Conservation (phyloP, 2,329 filamentous ascomycete genomes). For the Chaetomium strumarium region DNA sequence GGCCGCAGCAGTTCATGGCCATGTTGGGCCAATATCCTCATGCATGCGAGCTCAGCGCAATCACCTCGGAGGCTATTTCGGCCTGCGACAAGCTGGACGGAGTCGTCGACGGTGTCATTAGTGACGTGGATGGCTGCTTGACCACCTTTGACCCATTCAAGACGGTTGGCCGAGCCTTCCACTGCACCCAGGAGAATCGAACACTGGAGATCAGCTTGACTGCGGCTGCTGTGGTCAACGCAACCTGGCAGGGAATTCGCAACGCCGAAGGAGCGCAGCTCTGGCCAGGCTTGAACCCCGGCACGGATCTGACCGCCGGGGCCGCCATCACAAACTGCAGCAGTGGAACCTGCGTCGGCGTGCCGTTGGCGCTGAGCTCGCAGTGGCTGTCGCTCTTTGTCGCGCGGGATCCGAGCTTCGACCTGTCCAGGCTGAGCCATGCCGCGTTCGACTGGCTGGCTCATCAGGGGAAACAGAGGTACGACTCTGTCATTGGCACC, state of each 20-base stretch:
- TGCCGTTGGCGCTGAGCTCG: background rate
- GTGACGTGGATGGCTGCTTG: slow-evolving; percentile 32
- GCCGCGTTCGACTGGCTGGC: slow-evolving; percentile 4
- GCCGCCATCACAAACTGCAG: slow-evolving; percentile 7
- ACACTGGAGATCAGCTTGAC: slow-evolving; percentile 1
- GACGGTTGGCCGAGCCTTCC: slow-evolving; percentile 21
- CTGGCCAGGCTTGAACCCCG: slow-evolving; percentile 18
- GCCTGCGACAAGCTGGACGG: slow-evolving; percentile 41
- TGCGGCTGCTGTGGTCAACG: slow-evolving; percentile 13
- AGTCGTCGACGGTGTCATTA: slow-evolving; percentile 39
- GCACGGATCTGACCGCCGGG: slow-evolving; percentile 9
- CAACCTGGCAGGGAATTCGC: slow-evolving; percentile 12
- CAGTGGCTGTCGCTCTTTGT: slow-evolving; percentile 3
- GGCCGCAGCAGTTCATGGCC: slow-evolving; percentile 33
- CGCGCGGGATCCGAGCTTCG: background rate
- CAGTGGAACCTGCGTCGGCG: slow-evolving; percentile 1
- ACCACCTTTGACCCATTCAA: slow-evolving; percentile 27
- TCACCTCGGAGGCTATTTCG: slow-evolving; percentile 32
- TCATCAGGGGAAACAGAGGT: background rate
- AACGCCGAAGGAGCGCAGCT: no score
- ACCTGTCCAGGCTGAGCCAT: background rate
- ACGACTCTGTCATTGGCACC: slow-evolving; percentile 14
- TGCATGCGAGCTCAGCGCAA: slow-evolving; percentile 34
- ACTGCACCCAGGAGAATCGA: slow-evolving; percentile 18
- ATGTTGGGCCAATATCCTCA: slow-evolving; percentile 29